Conservation (phyloP, 306 rosid species). For the Aeschynomene evenia region DNA sequence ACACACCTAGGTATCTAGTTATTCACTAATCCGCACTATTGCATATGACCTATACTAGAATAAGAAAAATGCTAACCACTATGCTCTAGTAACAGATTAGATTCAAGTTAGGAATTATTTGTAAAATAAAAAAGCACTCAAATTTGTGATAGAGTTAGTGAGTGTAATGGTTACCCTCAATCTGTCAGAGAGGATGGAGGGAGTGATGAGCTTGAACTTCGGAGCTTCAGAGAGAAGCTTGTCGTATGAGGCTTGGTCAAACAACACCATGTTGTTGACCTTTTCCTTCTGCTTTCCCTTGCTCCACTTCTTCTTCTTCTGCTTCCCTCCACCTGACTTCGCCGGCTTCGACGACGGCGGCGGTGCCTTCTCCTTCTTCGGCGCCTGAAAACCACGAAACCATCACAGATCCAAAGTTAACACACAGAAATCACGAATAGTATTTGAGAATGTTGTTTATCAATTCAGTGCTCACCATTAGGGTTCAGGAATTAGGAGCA, state of each 20-base stretch:
- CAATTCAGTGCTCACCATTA: neutral
- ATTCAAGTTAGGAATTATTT: too few species aligned
- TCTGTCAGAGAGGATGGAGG: constrained; percentile 44
- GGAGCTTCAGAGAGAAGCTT: constrained; percentile 49
- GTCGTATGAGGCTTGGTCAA: constrained; percentile 45
- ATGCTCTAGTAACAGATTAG: too few species aligned
- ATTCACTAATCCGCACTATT: neutral
- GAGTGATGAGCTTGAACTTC: constrained; percentile 48
- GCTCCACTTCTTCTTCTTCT: constrained; percentile 61
- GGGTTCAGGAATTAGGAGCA: neutral
- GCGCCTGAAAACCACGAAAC: constrained; percentile 27
- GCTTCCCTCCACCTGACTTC: constrained; percentile 49
- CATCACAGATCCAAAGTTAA: neutral
- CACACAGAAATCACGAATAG: neutral
- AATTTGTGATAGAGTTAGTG: neutral
- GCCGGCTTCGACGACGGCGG: constrained; percentile 49
- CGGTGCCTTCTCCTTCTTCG: constrained; percentile 54
- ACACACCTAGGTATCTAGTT: neutral
- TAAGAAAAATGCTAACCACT: neutral
- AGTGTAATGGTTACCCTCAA: constrained; percentile 36
- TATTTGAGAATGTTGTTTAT: neutral
- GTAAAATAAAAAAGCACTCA: neutral
- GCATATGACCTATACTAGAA: neutral
- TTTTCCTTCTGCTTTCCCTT: constrained; percentile 58
- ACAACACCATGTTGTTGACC: constrained; percentile 51